Percentiles rank a stretch among this genome's conserved stretches.
These are phyloP conservation scores for Limonium bicolor DNA, from an alignment of 148 eudicot species.

Conservation along the genomic window DNA sequence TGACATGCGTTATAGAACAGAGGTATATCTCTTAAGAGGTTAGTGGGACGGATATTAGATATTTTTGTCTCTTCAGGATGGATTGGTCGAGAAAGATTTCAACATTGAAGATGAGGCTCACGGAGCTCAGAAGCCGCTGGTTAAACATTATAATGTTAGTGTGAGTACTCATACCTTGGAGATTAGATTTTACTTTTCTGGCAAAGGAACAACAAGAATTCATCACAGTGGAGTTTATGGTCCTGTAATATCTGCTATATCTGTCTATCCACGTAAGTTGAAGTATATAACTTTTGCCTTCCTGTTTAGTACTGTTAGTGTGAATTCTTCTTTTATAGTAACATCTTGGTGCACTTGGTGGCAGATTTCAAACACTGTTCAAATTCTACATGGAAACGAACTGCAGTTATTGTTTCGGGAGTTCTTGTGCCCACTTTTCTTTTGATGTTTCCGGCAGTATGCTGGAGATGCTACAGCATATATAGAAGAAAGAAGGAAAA, in stretches of 20 bases:
- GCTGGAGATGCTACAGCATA: too few species aligned
- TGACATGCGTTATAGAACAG: too few species aligned
- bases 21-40: too few species aligned
- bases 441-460: too few species aligned
- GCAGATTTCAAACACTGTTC: conserved; percentile 1
- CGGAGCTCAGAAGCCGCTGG: conserved; percentile 31
- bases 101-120: conserved; percentile 48
- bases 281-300: neutral
- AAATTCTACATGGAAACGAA: neutral
- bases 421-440: neutral
- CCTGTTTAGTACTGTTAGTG: neutral
- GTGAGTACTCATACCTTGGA: conserved; percentile 38
- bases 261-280: conserved; percentile 41
- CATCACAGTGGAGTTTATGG: conserved; percentile 67
- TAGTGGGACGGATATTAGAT: neutral
- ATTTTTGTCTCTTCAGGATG: conserved; percentile 22
- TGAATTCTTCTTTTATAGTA: neutral
- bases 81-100: conserved; percentile 39
- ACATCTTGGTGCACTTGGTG: neutral
- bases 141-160: conserved; percentile 22
- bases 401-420: neutral
- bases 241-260: conserved; percentile 65
- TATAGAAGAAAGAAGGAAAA: neutral
- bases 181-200: conserved; percentile 55
- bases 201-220: conserved; percentile 68